A percentile compares a stretch with the other conserved stretches of the same genome.
Evolutionary conservation across 2,329 filamentous ascomycete genomes (phyloP).

Genomic region (Diplodia sapinea): DNA sequence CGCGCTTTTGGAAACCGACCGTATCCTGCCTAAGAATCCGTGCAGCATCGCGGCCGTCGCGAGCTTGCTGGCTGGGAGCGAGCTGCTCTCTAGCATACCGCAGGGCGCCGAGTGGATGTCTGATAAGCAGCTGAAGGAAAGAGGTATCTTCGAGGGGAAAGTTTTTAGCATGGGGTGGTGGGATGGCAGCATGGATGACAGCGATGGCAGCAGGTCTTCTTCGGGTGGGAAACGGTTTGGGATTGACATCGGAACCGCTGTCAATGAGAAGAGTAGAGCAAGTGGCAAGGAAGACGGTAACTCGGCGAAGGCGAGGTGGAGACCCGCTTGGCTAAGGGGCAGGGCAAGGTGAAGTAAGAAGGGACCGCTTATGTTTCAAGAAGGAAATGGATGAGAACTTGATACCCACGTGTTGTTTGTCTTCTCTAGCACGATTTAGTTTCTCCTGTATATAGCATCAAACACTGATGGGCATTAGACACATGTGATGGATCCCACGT

Average conservation of each 20-base stretch:
- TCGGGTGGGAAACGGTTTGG: slow-evolving; percentile 4
- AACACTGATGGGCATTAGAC: too few species aligned
- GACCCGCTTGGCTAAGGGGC: not conserved
- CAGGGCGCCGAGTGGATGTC: slow-evolving; percentile 5
- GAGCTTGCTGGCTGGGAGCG: not conserved
- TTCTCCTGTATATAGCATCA: not conserved
- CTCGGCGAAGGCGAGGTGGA: slow-evolving; percentile 5
- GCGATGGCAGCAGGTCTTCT: not conserved
- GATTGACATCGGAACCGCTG: slow-evolving; percentile 6
- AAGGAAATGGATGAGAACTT: not conserved
- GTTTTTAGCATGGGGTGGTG: slow-evolving; percentile 15
- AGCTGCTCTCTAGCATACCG: not conserved
- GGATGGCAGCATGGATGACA: not conserved
- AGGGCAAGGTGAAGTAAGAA: not conserved
- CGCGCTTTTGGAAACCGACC: not conserved
- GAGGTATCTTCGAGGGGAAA: slow-evolving; percentile 1
- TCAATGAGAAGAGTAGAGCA: not conserved
- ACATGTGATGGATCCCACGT: too few species aligned
- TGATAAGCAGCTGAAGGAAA: not conserved
- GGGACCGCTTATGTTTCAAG: too few species aligned
- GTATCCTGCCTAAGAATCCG: not conserved
- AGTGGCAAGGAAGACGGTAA: not conserved
- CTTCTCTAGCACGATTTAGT: not conserved
- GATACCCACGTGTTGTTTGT: slow-evolving; percentile 9
- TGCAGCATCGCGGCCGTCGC: slow-evolving; percentile 7